These are phyloP conservation scores for Kalmusia sp. DNA, from an alignment of 2,329 filamentous ascomycete species.

Conservation along the genomic window DNA sequence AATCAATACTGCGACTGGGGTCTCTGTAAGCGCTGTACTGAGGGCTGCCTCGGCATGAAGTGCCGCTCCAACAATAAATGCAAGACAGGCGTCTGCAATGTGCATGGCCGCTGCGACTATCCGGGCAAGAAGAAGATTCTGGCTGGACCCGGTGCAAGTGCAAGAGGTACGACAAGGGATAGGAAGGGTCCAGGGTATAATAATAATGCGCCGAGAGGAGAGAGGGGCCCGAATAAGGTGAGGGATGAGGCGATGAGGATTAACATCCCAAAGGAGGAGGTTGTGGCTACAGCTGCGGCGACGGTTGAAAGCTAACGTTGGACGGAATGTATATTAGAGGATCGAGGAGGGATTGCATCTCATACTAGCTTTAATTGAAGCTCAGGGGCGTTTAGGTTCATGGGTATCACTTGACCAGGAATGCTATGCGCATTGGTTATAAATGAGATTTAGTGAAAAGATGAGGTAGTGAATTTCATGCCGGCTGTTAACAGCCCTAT, in stretches of 20 bases:
- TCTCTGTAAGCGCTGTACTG: constrained; percentile 30
- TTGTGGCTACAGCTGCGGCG: constrained; percentile 25
- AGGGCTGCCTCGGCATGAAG: constrained; percentile 30
- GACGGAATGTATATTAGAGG: neutral
- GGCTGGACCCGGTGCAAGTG: constrained; percentile 26
- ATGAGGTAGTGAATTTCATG: too few relatives aligned
- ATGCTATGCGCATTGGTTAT: too few relatives aligned
- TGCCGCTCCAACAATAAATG: constrained; percentile 39
- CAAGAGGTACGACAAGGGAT: constrained; percentile 21
- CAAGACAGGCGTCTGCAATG: constrained; percentile 43
- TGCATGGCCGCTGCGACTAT: constrained; percentile 38
- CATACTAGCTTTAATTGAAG: too few relatives aligned
- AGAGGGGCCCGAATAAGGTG: constrained; percentile 38
- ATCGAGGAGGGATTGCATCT: neutral
- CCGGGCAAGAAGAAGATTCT: constrained; percentile 24
- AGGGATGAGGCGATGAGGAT: constrained; percentile 38
- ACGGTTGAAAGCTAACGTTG: neutral
- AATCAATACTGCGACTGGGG: constrained; percentile 39
- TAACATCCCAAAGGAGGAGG: constrained; percentile 31
- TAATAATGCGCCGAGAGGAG: constrained; percentile 25
- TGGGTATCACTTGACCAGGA: too few relatives aligned
- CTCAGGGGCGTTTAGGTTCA: neutral
- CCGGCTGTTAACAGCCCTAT: too few relatives aligned
- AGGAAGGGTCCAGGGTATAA: constrained; percentile 20
- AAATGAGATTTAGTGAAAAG: neutral